These are phyloP conservation scores for Macadamia integrifolia DNA, from an alignment of 164 flowering plant genomes.

Conservation along the genomic window DNA sequence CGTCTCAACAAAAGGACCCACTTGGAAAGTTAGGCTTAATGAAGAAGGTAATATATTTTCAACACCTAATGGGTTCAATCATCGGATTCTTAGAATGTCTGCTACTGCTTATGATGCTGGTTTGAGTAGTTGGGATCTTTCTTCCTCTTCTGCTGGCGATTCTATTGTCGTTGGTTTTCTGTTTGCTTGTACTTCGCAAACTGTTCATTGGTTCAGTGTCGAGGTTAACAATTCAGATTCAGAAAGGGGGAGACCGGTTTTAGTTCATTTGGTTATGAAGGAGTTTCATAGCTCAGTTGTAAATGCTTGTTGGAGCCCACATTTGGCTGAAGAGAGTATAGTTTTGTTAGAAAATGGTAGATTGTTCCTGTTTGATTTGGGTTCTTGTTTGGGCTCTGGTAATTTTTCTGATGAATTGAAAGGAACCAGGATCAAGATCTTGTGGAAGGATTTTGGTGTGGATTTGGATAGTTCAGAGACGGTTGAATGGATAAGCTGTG, in stretches of 20 bases:
- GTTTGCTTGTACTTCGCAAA: conserved; percentile 43
- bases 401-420: conserved; percentile 15
- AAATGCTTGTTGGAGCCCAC: conserved; percentile 72
- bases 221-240: conserved; percentile 5
- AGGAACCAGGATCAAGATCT: conserved; percentile 34
- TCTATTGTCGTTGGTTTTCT: conserved; percentile 35
- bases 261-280: conserved; percentile 37
- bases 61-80: conserved; percentile 11
- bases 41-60: conserved; percentile 15
- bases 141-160: neutral
- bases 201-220: conserved; percentile 64
- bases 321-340: conserved; percentile 50
- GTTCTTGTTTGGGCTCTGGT: neutral
- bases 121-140: neutral
- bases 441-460: conserved; percentile 23
- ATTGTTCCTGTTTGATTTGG: conserved; percentile 61
- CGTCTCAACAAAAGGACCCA: conserved; percentile 15
- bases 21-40: conserved; percentile 1
- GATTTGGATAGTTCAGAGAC: conserved; percentile 12
- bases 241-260: conserved; percentile 18
- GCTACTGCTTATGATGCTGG: conserved; percentile 21
- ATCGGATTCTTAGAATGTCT: conserved; percentile 31
- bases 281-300: conserved; percentile 33
- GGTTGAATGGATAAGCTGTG: conserved; percentile 59
- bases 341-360: conserved; percentile 63